Evolutionary conservation across 495 filamentous ascomycete genomes (phyloP).

Genomic region (Antarctomyces pellizariae): DNA sequence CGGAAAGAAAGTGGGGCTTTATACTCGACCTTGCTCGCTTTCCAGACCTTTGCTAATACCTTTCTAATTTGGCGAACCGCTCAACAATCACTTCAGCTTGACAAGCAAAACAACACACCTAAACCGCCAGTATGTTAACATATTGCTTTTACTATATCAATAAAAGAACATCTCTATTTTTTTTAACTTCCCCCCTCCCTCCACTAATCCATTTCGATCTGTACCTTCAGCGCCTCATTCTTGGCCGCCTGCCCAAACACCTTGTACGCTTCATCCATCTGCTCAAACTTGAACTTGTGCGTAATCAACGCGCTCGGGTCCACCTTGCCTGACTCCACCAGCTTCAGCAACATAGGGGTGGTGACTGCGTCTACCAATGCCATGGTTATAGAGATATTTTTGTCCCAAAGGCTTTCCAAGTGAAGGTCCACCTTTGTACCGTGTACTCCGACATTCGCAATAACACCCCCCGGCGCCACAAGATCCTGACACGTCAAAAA

Average conservation of each 20-base stretch:
- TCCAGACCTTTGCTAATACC: too few relatives aligned
- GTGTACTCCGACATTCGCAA: conserved; percentile 31
- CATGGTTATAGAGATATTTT: conserved; percentile 23
- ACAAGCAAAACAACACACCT: too few relatives aligned
- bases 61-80: too few relatives aligned
- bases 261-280: conserved; percentile 18
- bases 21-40: too few relatives aligned
- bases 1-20: too few relatives aligned
- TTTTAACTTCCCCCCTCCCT: too few relatives aligned
- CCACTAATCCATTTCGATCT: conserved; percentile 15
- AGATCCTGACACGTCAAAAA: conserved; percentile 24
- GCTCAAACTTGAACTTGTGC: conserved; percentile 17
- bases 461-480: conserved; percentile 22
- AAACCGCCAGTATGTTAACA: too few relatives aligned
- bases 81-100: too few relatives aligned
- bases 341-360: conserved; percentile 19
- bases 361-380: conserved; percentile 21
- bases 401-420: conserved; percentile 19
- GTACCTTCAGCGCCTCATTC: conserved; percentile 16
- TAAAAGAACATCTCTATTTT: too few relatives aligned
- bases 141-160: too few relatives aligned
- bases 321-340: conserved; percentile 17
- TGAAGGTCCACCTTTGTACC: conserved; percentile 19
- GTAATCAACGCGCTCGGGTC: conserved; percentile 18
- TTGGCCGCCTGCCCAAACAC: conserved; percentile 14